Base-by-base conservation (phyloP, 2,329 filamentous ascomycete species). In the Parafenestella ontariensis region DNA sequence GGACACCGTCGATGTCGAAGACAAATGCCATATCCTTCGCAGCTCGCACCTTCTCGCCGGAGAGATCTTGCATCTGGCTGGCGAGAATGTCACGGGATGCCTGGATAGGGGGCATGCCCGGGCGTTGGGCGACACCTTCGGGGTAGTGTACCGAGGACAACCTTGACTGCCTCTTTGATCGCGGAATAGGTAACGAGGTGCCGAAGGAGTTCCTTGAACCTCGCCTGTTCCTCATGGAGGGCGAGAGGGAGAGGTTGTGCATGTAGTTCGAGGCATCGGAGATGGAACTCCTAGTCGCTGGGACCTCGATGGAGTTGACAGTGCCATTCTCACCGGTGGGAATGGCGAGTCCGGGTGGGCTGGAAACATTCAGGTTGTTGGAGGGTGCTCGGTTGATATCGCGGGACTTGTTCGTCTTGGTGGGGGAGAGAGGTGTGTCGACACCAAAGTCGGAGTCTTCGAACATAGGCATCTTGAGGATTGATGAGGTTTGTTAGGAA, bases 21-120 rank as follows among this genome's bases (percentile, higher is more conserved):
- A 88, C 89, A 62, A 92, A 92, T 6, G 88, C 87, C 88, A 92
- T 91, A 79, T 91, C 87, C 82, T 91, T 91, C 54, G 88, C 89
- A 53, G 83, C 83, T 26, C 78, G 77, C 15, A 89, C 88, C 78
- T 89, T 90, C 64, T 87, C 83, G 52, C 82, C 76, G 64, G 84
- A 81, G 61, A 91, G 79, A 59, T 87, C 85, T 77, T 92, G 89
- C 18, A 90, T 81, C 76, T 90, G 88, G 3, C 87, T 85, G 33
- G 86, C 87, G 57, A 91, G 79, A 56, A 91, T 85, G 45, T 90
- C 87, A 28, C 88, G 85, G 3, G 86, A 84, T 42, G 85, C 81
- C 74, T 86, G 84, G 53, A 85, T 80, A 47, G 79, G 77, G 58
- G 80, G 85, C 83, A 85, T 85, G 59, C 82, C 84, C 61, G 82